Evolutionary conservation across 129 eudicot genomes (phyloP).

Genomic region (carrot (Daucus carota)): DNA sequence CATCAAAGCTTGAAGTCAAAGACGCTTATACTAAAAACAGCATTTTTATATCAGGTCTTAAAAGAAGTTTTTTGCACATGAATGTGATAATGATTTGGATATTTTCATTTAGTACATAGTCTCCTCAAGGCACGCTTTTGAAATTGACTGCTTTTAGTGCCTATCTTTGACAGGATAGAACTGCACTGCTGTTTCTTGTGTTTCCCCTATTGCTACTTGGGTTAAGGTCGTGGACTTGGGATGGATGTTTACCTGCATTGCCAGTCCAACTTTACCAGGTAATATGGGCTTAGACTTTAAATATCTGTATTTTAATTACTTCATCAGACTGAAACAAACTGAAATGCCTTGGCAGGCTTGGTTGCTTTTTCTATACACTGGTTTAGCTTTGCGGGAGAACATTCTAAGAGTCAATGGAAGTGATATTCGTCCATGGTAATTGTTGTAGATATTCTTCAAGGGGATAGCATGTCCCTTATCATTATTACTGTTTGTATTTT

Average conservation of each 20-base stretch:
- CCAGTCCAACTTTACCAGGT: constrained; percentile 97
- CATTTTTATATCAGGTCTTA: background rate
- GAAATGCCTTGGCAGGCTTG: constrained; percentile 62
- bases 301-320: background rate
- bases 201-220: constrained; percentile 71
- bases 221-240: constrained; percentile 59
- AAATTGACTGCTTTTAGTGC: constrained; percentile 4
- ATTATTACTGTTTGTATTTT: background rate
- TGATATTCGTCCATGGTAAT: constrained; percentile 90
- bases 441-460: background rate
- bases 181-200: constrained; percentile 67
- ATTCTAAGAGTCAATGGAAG: constrained; percentile 90
- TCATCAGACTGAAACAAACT: constrained; percentile 7
- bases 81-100: background rate
- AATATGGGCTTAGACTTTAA: background rate
- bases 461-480: background rate
- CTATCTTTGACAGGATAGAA: constrained; percentile 64
- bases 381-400: constrained; percentile 88
- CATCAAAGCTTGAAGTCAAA: background rate
- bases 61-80: background rate
- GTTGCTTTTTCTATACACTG: constrained; percentile 84
- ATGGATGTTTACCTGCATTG: constrained; percentile 90
- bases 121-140: background rate
- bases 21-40: background rate
- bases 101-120: background rate